Conservation (phyloP, 164 flowering plant genomes). For the Dillenia suffruticosa region DNA sequence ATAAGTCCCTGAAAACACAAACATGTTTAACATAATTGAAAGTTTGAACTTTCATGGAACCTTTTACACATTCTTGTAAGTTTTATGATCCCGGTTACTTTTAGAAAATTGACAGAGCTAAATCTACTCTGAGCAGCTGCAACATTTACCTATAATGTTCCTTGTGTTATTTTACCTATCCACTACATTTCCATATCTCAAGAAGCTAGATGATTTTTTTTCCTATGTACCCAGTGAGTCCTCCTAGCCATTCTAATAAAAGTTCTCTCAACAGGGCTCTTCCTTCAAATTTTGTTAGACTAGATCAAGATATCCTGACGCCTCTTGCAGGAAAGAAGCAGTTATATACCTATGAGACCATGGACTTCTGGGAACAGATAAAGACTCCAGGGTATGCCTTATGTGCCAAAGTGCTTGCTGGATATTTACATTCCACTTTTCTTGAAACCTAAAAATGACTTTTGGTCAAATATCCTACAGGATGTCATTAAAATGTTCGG, state of each 20-base stretch:
- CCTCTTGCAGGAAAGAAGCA: slow-evolving; percentile 98
- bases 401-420: not conserved
- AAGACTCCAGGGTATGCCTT: slow-evolving; percentile 86
- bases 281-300: slow-evolving; percentile 82
- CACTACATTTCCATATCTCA: no score
- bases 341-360: slow-evolving; percentile 78
- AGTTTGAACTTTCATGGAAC: no score
- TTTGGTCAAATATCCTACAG: slow-evolving; percentile 32
- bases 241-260: slow-evolving; percentile 8
- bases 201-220: not conserved
- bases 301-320: slow-evolving; percentile 95
- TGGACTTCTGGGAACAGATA: slow-evolving; percentile 98
- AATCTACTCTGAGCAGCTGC: no score
- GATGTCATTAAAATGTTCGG: slow-evolving; percentile 93
- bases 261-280: slow-evolving; percentile 42
- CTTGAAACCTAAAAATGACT: not conserved
- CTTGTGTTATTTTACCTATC: no score
- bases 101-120: no score
- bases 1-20: no score
- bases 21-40: no score
- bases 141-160: no score
- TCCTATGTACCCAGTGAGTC: slow-evolving; percentile 1
- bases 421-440: not conserved
- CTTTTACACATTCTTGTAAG: no score
- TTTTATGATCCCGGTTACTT: no score